Percentiles rank a stretch among this genome's conserved stretches.
These are phyloP conservation scores for Datura wrightii DNA, from an alignment of 257 asterid species.

Conservation along the genomic window DNA sequence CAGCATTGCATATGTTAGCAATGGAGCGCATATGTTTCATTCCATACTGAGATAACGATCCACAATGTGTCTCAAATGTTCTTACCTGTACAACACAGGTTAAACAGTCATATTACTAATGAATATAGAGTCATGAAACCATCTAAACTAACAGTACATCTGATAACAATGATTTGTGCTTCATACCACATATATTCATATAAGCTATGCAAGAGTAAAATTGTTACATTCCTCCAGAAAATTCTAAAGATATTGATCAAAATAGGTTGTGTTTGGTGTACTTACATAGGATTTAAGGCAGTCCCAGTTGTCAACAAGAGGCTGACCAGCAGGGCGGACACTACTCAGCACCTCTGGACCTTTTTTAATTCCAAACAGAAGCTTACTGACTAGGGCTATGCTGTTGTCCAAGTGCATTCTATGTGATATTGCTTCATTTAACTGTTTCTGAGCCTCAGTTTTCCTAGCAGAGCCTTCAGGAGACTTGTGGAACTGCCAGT, in stretches of 20 bases:
- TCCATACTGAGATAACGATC: slow-evolving; percentile 91
- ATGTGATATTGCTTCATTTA: slow-evolving; percentile 81
- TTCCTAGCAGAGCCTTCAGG: slow-evolving; percentile 77
- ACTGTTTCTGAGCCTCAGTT: slow-evolving; percentile 82
- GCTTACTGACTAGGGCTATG: slow-evolving; percentile 70
- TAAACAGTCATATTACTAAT: neutral
- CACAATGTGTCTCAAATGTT: slow-evolving; percentile 78
- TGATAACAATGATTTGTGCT: neutral
- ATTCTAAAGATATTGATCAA: neutral
- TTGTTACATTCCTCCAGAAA: neutral
- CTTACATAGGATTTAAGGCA: slow-evolving; percentile 92
- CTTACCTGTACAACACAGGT: slow-evolving; percentile 55
- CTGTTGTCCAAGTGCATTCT: slow-evolving; percentile 81
- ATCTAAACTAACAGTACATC: neutral
- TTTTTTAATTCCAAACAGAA: slow-evolving; percentile 75
- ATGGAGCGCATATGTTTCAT: slow-evolving; percentile 95
- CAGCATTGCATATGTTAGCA: slow-evolving; percentile 90
- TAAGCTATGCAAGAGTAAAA: neutral
- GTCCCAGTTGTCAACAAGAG: slow-evolving; percentile 87
- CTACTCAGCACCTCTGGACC: slow-evolving; percentile 64
- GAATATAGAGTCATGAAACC: neutral
- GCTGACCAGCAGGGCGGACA: slow-evolving; percentile 74
- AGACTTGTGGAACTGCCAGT: slow-evolving; percentile 65
- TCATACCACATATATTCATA: neutral
- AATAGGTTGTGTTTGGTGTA: neutral